phyloP scores from a whole-genome alignment of 257 asterid species.

The Solanum dulcamara region DNA sequence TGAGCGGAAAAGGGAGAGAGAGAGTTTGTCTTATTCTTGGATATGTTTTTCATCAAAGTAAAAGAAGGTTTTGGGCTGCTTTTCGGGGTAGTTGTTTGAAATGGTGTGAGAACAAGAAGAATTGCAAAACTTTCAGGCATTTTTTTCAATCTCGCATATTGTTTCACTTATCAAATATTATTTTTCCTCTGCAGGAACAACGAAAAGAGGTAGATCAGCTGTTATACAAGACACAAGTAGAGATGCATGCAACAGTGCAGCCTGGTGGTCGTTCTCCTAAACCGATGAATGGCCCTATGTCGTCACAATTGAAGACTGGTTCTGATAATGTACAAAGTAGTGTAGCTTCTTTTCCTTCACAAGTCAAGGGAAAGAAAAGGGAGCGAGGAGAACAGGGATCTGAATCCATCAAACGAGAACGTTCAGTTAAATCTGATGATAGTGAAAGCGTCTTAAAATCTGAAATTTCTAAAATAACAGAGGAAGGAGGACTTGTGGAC shows the following conservation, averaged over 20 bases:
- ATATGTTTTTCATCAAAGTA: not conserved
- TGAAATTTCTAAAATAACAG: slow-evolving; percentile 28
- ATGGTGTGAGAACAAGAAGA: not conserved
- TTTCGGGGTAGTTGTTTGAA: not conserved
- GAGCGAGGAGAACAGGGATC: slow-evolving; percentile 26
- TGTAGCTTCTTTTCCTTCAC: slow-evolving; percentile 16
- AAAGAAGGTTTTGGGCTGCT: not conserved
- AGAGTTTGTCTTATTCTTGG: not conserved
- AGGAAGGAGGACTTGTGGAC: slow-evolving; percentile 26
- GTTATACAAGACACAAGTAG: slow-evolving; percentile 23
- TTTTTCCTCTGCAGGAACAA: slow-evolving; percentile 18
- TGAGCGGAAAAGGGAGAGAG: not conserved
- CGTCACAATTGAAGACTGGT: slow-evolving; percentile 22
- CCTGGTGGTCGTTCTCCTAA: slow-evolving; percentile 38
- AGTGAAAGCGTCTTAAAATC: slow-evolving; percentile 18
- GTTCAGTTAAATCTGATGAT: slow-evolving; percentile 20
- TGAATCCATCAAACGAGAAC: slow-evolving; percentile 23
- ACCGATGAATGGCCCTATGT: slow-evolving; percentile 18
- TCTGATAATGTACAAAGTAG: slow-evolving; percentile 22
- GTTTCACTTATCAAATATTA: slow-evolving; percentile 1
- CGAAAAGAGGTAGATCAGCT: slow-evolving; percentile 42
- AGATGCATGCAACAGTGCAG: slow-evolving; percentile 34
- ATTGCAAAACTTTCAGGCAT: not conserved
- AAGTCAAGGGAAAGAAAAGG: slow-evolving; percentile 39
- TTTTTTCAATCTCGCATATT: not conserved